Evolutionary conservation across 441 rosid species (phyloP), one percentile per base, ranked within the genome.

Genomic region (Daphne laureola): DNA sequence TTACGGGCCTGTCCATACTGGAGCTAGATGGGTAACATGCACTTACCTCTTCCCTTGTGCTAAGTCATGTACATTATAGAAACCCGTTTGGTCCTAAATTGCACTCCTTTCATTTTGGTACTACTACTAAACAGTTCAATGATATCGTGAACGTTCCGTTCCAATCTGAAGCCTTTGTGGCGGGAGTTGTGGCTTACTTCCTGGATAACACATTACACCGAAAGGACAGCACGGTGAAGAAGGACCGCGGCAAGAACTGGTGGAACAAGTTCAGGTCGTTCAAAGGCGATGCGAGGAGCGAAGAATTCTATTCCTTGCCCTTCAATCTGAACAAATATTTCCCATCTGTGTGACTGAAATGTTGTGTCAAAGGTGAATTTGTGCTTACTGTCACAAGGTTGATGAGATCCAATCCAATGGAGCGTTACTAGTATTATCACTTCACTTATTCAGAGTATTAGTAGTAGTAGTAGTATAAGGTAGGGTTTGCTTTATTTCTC

Each of bases 191-290:
- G 65, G 97, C 97, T 9, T 90, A 68, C 64, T 85, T 93, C 69
- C 81, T 90, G 8, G 97, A 93, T 72, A 84, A 72, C 44, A 90
- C 99, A 1, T 64, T 93, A 65, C 78, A 79, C 63, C 69, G 60
- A 59, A 87, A 65, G 67, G 85, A 77, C 36, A 51, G 62, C 46
- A 26, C 67, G 13, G 58, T 83, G 54, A 80, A 84, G 82, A 93
- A 90, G 73, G 99, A 93, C 76, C 46, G 97, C 55, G 99, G 97
- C 36, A 87, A 78, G 72, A 95, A 87, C 67, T 93, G 99, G 99
- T 93, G 99, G 99, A 91, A 80, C 69, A 90, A 48, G 51, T 93
- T 85, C 94, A 51, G 70, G 72, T 64, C 84, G 17, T 93, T 67
- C 86, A 61, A 84, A 63, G 74, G 71, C 0, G 99, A 93, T 58